phyloP scores from a whole-genome alignment of 2,329 filamentous ascomycete species.

The Talaromyces sp. region DNA sequence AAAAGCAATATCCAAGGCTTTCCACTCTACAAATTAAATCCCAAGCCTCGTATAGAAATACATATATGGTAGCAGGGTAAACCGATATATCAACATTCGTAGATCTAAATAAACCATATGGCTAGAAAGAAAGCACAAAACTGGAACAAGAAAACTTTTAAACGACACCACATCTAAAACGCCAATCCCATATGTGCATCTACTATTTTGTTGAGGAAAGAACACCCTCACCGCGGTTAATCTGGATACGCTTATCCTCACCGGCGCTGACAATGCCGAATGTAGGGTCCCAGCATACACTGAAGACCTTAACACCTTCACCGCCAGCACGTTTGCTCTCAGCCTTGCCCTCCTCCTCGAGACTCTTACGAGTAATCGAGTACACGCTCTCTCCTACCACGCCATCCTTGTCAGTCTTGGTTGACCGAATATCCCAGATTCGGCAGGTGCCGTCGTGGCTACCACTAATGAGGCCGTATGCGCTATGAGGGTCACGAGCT shows the following conservation, averaged over 20 bases:
- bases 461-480: slow-evolving; percentile 84
- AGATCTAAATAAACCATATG: neutral
- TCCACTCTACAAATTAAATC: neutral
- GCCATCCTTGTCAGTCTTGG: slow-evolving; percentile 61
- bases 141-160: slow-evolving; percentile 32
- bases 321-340: slow-evolving; percentile 64
- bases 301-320: slow-evolving; percentile 87
- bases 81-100: slow-evolving; percentile 1
- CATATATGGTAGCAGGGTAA: neutral
- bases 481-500: slow-evolving; percentile 64
- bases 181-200: slow-evolving; percentile 32
- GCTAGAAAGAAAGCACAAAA: slow-evolving; percentile 12
- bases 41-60: too few species aligned
- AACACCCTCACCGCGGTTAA: slow-evolving; percentile 70
- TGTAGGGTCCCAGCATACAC: slow-evolving; percentile 79
- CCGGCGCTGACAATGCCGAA: slow-evolving; percentile 89
- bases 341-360: slow-evolving; percentile 65
- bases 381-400: slow-evolving; percentile 71
- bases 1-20: neutral
- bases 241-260: slow-evolving; percentile 92
- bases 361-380: slow-evolving; percentile 76
- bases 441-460: slow-evolving; percentile 90
- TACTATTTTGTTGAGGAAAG: slow-evolving; percentile 34
- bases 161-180: slow-evolving; percentile 34
- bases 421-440: slow-evolving; percentile 85